Evolutionary conservation across 495 filamentous ascomycete genomes (phyloP), one percentile per base, ranked within the genome.

Genomic region (Aspergillus leporis): DNA sequence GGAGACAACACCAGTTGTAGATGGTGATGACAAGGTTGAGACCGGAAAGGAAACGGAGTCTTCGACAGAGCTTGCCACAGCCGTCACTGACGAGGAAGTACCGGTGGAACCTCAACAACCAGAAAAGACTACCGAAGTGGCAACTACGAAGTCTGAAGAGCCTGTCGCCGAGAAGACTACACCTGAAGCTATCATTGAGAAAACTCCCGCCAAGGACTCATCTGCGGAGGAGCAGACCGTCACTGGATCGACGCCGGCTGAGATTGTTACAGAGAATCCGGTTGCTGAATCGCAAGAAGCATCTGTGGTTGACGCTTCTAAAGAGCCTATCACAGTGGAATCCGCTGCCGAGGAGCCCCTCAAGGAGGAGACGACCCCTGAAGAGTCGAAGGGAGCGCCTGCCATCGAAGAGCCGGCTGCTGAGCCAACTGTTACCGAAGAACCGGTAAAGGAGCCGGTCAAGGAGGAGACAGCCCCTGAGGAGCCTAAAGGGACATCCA

Each of bases 91-190:
- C 28, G 52, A 43, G 5, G 41, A 50, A 51, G 50, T 38, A 21
- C 31, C 32, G 2, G n/a, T 45, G 25, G 60, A 53, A 18, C n/a
- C 58, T 16, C 36, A 55, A 31, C 36, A 55, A 31, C 54, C 49
- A 32, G 62, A 70, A 40, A 50, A 61, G 63, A 50, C 48, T 22
- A 23, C 43, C 23, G 60, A 61, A 36, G 32, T 51, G 30, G 10
- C 22, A 9, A n/a, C 53, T 23, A 16, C 47, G 14, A 36, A 45
- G 36, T 31, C 32, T 13, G 60, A 61, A 47, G 34, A 53, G 28
- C 25, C 51, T 51, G 28, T 40, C n/a, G 48, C 49, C 4, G 60
- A 64, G 48, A 47, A 43, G 25, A 18, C 41, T 8, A 8, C 51
- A 6, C 43, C 43, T 22, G 61, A 55, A 40, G 21, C 45, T 48